These are phyloP conservation scores for Clitopilus hobsonii DNA, from an alignment of 768 basidiomycete genomes.

Conservation along the genomic window DNA sequence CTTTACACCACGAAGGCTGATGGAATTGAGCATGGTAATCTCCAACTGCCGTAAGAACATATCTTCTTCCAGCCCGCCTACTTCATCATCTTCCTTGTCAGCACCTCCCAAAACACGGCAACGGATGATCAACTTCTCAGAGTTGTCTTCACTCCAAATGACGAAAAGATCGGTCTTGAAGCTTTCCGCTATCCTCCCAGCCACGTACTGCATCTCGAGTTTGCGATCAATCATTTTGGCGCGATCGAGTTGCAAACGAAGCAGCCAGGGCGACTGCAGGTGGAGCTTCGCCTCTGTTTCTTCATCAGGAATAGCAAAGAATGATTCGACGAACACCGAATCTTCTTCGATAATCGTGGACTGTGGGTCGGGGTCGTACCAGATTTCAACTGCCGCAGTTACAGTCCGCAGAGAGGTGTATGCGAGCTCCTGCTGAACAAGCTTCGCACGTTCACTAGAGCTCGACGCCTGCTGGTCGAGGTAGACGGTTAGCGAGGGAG, in stretches of 20 bases:
- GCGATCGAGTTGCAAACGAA: constrained; percentile 94
- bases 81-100: constrained; percentile 82
- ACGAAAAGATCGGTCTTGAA: constrained; percentile 97
- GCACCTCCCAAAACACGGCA: constrained; percentile 85
- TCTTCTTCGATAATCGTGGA: constrained; percentile 97
- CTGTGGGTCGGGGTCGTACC: constrained; percentile 92
- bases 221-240: constrained; percentile 98
- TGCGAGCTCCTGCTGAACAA: constrained; percentile 88
- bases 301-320: constrained; percentile 99
- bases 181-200: constrained; percentile 86
- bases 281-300: constrained; percentile 89
- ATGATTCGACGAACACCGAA: constrained; percentile 91
- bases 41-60: constrained; percentile 95
- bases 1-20: constrained; percentile 90
- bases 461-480: constrained; percentile 66
- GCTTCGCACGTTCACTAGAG: constrained; percentile 67
- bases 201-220: constrained; percentile 92
- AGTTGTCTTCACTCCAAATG: constrained; percentile 98
- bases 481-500: constrained; percentile 92
- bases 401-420: constrained; percentile 93
- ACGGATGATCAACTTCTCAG: constrained; percentile 94
- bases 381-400: constrained; percentile 93
- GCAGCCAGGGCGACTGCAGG: constrained; percentile 93
- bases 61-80: constrained; percentile 81
- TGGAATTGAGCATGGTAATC: constrained; percentile 93